Evolutionary conservation across 2,329 filamentous ascomycete species (phyloP).

Genomic region (Colletotrichum lentis): DNA sequence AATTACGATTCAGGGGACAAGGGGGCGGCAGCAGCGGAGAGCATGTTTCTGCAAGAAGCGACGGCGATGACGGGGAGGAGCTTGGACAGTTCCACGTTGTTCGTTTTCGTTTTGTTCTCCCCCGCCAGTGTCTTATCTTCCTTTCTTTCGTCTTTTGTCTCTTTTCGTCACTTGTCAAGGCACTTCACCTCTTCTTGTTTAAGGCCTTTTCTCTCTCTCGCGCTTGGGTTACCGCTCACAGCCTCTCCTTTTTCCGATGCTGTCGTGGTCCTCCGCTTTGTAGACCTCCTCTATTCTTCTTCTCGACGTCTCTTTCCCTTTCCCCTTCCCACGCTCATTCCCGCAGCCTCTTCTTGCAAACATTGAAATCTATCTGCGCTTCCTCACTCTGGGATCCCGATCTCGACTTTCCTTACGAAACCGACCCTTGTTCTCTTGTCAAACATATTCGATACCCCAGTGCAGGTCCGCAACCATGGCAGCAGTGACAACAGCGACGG

Average conservation of each 20-base stretch:
- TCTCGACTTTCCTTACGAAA: constrained; percentile 18
- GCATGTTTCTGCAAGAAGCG: constrained; percentile 30
- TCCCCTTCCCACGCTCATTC: constrained; percentile 4
- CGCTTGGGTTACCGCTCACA: not conserved
- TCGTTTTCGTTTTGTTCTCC: constrained; percentile 14
- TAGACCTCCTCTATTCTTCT: not conserved
- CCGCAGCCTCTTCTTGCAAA: not conserved
- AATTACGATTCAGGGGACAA: constrained; percentile 21
- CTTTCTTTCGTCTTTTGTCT: not conserved
- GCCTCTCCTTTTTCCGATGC: not conserved
- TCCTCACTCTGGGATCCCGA: not conserved
- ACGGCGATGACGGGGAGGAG: constrained; percentile 20
- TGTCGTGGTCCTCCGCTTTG: constrained; percentile 9
- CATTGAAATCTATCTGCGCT: not conserved
- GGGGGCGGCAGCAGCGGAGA: constrained; percentile 6
- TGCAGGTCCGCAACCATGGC: constrained; percentile 36
- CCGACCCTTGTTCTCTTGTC: not conserved
- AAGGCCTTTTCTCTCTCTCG: not conserved
- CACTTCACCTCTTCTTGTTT: constrained; percentile 13
- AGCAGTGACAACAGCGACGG: constrained; percentile 14
- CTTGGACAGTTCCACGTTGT: constrained; percentile 31
- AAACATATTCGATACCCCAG: not conserved
- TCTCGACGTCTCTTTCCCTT: not conserved
- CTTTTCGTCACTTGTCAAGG: not conserved
- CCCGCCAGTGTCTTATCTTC: constrained; percentile 6